These are phyloP conservation scores for Catharanthus roseus DNA, from an alignment of 257 asterid genomes.

Conservation along the genomic window DNA sequence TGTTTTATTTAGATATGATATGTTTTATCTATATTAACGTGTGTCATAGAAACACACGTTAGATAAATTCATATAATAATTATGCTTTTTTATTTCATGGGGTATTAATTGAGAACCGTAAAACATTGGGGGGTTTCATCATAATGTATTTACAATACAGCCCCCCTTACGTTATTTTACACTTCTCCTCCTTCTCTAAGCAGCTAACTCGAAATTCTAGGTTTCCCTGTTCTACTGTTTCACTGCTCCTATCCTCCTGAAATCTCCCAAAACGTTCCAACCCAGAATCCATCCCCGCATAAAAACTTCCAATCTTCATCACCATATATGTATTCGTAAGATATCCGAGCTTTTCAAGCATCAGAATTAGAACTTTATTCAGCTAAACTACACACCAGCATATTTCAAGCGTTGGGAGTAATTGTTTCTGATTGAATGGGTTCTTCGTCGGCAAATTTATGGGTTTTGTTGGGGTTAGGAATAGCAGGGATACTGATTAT, in stretches of 20 bases:
- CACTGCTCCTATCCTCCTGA: neutral
- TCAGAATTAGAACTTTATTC: neutral
- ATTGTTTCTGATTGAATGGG: conserved; percentile 42
- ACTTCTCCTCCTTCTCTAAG: no score
- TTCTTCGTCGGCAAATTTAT: conserved; percentile 68
- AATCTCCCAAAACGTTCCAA: no score
- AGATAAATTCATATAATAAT: no score
- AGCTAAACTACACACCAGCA: neutral
- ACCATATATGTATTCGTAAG: neutral
- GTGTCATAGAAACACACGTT: no score
- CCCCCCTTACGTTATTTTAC: no score
- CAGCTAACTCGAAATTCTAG: neutral
- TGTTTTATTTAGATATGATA: no score
- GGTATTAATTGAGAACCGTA: no score
- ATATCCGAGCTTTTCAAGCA: neutral
- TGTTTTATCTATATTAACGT: no score
- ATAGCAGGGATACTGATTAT: conserved; percentile 81
- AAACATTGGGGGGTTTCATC: no score
- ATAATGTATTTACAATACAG: no score
- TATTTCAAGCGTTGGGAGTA: neutral
- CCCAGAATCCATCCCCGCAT: neutral
- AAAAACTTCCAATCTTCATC: neutral
- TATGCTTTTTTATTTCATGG: no score
- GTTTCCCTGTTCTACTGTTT: neutral
- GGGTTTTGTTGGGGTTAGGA: conserved; percentile 92